These are phyloP conservation scores for Flaveria brownii DNA, from an alignment of 129 eudicot species.

Conservation along the genomic window DNA sequence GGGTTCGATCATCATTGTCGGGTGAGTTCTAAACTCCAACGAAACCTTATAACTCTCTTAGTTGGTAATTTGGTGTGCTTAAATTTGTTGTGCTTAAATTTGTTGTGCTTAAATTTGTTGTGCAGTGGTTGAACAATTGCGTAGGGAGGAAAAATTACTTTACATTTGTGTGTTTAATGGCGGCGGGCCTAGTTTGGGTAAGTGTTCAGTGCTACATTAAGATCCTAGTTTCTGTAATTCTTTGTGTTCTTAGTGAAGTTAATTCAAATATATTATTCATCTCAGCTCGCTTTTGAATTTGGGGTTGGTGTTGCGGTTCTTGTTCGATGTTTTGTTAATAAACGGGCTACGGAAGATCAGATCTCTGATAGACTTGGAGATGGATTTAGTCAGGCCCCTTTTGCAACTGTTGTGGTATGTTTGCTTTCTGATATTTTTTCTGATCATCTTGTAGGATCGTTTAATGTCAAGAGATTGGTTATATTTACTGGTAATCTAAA, in stretches of 20 bases:
- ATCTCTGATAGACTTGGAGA: conserved; percentile 81
- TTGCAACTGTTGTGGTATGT: conserved; percentile 87
- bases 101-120: conserved; percentile 16
- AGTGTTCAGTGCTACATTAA: conserved; percentile 21
- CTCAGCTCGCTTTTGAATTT: conserved; percentile 69
- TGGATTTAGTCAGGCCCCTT: conserved; percentile 74
- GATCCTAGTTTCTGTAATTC: background rate
- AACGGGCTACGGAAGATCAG: conserved; percentile 58
- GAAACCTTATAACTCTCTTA: background rate
- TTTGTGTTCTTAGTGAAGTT: background rate
- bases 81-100: conserved; percentile 10
- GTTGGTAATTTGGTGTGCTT: conserved; percentile 20
- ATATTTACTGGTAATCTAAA: too few relatives aligned
- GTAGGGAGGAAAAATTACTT: conserved; percentile 85
- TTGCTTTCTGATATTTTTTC: conserved; percentile 19
- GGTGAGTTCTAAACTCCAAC: conserved; percentile 42
- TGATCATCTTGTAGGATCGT: background rate
- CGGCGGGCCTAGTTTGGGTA: conserved; percentile 79
- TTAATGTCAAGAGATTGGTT: too few relatives aligned
- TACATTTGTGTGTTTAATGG: conserved; percentile 84
- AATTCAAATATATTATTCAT: conserved; percentile 19
- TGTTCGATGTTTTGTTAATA: conserved; percentile 75
- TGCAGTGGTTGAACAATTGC: conserved; percentile 96
- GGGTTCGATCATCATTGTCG: conserved; percentile 99
- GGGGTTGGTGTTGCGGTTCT: conserved; percentile 83